Evolutionary conservation across 2,329 filamentous ascomycete genomes (phyloP).

Genomic region (Fusarium buharicum): DNA sequence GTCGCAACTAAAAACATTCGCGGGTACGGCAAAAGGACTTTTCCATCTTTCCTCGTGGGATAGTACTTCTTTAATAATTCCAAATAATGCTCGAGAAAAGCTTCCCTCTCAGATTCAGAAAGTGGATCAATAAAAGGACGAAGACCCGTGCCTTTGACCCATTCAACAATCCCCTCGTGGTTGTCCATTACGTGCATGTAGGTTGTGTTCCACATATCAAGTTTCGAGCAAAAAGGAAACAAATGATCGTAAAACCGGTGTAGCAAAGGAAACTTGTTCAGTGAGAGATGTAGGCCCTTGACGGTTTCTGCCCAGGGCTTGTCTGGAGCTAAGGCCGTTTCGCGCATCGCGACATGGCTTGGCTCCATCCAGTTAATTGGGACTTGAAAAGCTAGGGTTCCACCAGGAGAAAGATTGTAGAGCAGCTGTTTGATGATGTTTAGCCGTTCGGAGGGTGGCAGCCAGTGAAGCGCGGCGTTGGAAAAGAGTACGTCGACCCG

Average conservation of each 20-base stretch:
- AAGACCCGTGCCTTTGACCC: conserved; percentile 68
- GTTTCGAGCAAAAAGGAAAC: conserved; percentile 51
- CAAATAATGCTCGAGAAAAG: conserved; percentile 61
- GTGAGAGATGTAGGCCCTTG: conserved; percentile 49
- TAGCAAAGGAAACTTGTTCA: conserved; percentile 61
- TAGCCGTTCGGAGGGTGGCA: conserved; percentile 57
- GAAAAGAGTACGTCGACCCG: conserved; percentile 60
- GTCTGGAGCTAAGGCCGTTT: conserved; percentile 48
- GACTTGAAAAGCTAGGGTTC: conserved; percentile 64
- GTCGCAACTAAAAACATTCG: conserved; percentile 64
- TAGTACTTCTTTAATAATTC: conserved; percentile 57
- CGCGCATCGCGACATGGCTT: conserved; percentile 62
- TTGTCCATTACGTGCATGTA: conserved; percentile 64
- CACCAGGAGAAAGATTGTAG: conserved; percentile 52
- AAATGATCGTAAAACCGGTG: conserved; percentile 61
- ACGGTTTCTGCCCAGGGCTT: conserved; percentile 52
- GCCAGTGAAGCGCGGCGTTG: conserved; percentile 70
- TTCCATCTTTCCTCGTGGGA: conserved; percentile 58
- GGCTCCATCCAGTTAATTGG: conserved; percentile 61
- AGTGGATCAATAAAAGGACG: conserved; percentile 64
- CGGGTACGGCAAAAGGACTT: conserved; percentile 65
- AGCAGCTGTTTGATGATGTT: conserved; percentile 58
- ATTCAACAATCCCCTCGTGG: conserved; percentile 65
- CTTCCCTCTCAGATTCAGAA: conserved; percentile 51
- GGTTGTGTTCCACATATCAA: conserved; percentile 65